Evolutionary conservation across 139 green algal species (phyloP), one percentile per base, ranked within the genome.

Genomic region (Trebouxia sp.): DNA sequence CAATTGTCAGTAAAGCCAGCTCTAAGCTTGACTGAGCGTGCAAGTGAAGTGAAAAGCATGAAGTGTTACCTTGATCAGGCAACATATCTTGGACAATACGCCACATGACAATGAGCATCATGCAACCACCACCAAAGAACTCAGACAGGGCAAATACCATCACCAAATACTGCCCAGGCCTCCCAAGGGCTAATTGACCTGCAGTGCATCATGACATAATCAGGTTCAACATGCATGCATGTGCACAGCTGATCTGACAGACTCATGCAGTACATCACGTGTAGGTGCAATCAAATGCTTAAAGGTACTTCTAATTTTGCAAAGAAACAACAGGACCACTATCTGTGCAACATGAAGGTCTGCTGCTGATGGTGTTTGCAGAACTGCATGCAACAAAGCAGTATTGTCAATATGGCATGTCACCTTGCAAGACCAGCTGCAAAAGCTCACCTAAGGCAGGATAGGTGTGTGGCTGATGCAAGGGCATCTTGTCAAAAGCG

Each of bases 71-170:
- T 48, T 83, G 38, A 14, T 41, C 41, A 45, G 81, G 81, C 28
- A 92, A 76, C 7, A 86, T 37, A 26, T 83, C 58, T 15, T 75
- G 65, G 30, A 89, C 42, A 78, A 87, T 78, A 30, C 87, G 84
- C 85, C 82, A 89, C 32, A 82, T 58, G 22, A 91, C 72, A 15
- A 90, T 67, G 17, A 91, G 55, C 35, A 80, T 75, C 24, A 91
- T 83, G 30, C 82, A 82, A 20, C 76, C 79, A 9, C 67, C 80
- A 14, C 83, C 84, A 80, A 85, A 86, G 24, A 92, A 85, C 75
- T 92, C 88, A 17, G 77, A n/a, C 45, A 82, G 41, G 6, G 86
- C 82, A 50, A 89, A 82, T 6, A 53, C 24, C 1, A 53, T 67
- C 38, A 91, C 88, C 1, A 88, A 3, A 67, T 72, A 76, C 12